These are phyloP conservation scores for Dactylonectria estremocensis DNA, from an alignment of 2,329 filamentous ascomycete genomes.

Conservation along the genomic window DNA sequence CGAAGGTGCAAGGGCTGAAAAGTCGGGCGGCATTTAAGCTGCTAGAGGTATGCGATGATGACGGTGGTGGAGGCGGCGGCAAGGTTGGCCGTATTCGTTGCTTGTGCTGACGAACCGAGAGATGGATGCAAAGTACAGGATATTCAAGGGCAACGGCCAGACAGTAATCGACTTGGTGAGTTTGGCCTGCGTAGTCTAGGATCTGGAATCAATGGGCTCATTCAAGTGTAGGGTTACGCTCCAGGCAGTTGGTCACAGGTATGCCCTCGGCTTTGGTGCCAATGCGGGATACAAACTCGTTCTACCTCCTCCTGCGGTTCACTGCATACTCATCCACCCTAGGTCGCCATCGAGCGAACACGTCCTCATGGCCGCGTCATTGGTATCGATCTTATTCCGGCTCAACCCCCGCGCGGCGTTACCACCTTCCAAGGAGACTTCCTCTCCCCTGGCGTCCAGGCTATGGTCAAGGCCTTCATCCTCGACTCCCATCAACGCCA, in stretches of 20 bases:
- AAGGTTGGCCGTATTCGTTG: background rate
- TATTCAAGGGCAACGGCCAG: constrained; percentile 82
- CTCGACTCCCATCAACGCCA: constrained; percentile 64
- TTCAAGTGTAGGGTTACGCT: constrained; percentile 76
- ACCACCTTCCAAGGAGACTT: constrained; percentile 97
- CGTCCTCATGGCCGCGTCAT: constrained; percentile 84
- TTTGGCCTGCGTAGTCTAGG: constrained; percentile 19
- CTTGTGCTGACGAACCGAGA: constrained; percentile 52
- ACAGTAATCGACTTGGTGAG: constrained; percentile 91
- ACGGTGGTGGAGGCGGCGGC: background rate
- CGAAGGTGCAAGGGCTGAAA: constrained; percentile 85
- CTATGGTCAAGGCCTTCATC: constrained; percentile 83
- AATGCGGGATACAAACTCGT: background rate
- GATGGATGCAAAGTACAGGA: constrained; percentile 85
- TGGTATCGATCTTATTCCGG: constrained; percentile 94
- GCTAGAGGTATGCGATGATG: constrained; percentile 73
- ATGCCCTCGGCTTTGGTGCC: constrained; percentile 35
- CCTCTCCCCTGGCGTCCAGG: constrained; percentile 80
- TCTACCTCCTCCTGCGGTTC: background rate
- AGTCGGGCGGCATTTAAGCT: constrained; percentile 96
- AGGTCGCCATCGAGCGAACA: constrained; percentile 88
- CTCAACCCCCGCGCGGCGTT: constrained; percentile 91
- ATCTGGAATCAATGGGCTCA: constrained; percentile 26
- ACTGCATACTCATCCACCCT: constrained; percentile 18
- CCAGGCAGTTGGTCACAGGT: constrained; percentile 82